Conservation (phyloP, 2,329 filamentous ascomycete genomes). For the Whalleya microplaca region DNA sequence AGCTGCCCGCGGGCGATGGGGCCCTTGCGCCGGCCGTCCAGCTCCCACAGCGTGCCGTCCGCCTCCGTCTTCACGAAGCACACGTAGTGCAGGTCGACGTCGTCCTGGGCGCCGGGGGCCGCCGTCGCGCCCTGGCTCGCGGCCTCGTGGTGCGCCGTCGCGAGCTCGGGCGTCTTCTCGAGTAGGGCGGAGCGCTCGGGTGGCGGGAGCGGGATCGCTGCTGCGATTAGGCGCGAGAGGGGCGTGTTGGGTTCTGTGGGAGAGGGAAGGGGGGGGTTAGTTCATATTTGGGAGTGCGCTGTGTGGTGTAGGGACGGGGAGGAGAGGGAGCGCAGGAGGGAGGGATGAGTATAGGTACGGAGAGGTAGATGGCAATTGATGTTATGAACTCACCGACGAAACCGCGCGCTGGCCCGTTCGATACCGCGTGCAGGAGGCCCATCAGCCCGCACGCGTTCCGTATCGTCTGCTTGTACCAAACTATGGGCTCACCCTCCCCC, state of each 20-base stretch:
- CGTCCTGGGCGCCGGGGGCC: slow-evolving; percentile 77
- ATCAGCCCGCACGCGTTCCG: slow-evolving; percentile 92
- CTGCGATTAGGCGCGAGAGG: slow-evolving; percentile 66
- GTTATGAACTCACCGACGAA: slow-evolving; percentile 64
- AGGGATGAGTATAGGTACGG: too few relatives aligned
- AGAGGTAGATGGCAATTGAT: too few relatives aligned
- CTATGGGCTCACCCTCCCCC: slow-evolving; percentile 72
- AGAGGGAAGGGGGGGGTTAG: slow-evolving; percentile 44
- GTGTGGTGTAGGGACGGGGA: neutral
- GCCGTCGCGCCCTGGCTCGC: slow-evolving; percentile 77
- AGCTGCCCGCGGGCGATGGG: slow-evolving; percentile 61
- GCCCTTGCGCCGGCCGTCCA: slow-evolving; percentile 62
- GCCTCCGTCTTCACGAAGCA: slow-evolving; percentile 77
- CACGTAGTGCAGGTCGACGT: slow-evolving; percentile 93
- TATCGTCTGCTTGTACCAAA: slow-evolving; percentile 97
- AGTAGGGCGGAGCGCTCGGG: slow-evolving; percentile 71
- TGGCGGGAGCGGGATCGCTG: slow-evolving; percentile 73
- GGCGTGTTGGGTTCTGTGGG: slow-evolving; percentile 52
- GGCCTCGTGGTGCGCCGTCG: slow-evolving; percentile 76
- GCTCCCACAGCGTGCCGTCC: slow-evolving; percentile 66
- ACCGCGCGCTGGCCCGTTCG: slow-evolving; percentile 72
- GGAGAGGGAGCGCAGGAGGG: neutral
- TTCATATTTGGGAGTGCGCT: slow-evolving; percentile 24
- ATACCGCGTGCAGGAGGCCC: slow-evolving; percentile 79
- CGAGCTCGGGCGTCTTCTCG: slow-evolving; percentile 76